Evolutionary conservation across 78 protist genomes (phyloP).

Genomic region (Dictyostelium capitatum): DNA sequence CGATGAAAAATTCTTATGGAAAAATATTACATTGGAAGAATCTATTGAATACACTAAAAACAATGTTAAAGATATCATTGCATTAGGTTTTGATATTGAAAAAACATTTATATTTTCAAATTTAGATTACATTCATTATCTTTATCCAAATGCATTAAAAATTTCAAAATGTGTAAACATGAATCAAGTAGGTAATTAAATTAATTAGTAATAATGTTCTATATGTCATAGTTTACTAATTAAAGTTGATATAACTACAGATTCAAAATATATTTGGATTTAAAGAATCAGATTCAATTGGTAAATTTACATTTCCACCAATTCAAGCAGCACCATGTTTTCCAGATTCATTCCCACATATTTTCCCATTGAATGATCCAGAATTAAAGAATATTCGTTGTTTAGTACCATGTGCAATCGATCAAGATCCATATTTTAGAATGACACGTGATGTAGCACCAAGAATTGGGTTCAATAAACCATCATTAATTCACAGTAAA

Average conservation of each 20-base stretch:
- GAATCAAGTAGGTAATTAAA: conserved; percentile 50
- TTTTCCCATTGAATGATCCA: conserved; percentile 86
- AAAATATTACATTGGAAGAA: conserved; percentile 92
- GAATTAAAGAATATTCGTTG: conserved; percentile 88
- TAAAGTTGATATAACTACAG: too few relatives aligned
- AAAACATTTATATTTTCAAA: conserved; percentile 99
- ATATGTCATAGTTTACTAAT: too few relatives aligned
- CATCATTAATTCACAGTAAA: conserved; percentile 95
- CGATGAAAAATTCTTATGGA: conserved; percentile 99
- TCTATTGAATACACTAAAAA: conserved; percentile 82
- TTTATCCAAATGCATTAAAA: conserved; percentile 75
- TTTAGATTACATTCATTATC: conserved; percentile 91
- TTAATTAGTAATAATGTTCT: too few relatives aligned
- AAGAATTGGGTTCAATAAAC: conserved; percentile 92
- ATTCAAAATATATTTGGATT: conserved; percentile 93
- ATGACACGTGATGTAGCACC: conserved; percentile 99
- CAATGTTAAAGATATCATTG: conserved; percentile 99
- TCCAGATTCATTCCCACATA: conserved; percentile 96
- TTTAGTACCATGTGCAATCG: conserved; percentile 99
- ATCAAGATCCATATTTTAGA: conserved; percentile 99
- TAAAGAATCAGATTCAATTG: conserved; percentile 83
- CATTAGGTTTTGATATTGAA: conserved; percentile 98
- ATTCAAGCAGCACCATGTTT: conserved; percentile 98
- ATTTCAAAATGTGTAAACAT: conserved; percentile 73
- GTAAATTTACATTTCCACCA: conserved; percentile 97